phyloP scores from a whole-genome alignment of 2,329 filamentous ascomycete genomes.

The Sporothrix variecibatus region DNA sequence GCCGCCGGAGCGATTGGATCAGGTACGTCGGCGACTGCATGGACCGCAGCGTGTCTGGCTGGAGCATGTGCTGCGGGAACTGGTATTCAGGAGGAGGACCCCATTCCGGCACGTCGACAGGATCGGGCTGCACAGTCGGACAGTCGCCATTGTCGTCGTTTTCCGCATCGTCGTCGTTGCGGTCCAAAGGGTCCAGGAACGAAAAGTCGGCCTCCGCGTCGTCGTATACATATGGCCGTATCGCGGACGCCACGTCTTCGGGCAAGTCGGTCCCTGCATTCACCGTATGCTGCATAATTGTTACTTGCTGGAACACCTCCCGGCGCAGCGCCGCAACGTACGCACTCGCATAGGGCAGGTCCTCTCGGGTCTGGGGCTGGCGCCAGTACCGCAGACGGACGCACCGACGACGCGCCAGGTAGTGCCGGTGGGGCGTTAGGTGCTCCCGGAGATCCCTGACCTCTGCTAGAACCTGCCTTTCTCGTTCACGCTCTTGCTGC shows the following conservation, averaged over 20 bases:
- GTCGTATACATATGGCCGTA: neutral
- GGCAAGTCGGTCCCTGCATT: no score
- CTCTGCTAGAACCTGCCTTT: no score
- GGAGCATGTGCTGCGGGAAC: neutral
- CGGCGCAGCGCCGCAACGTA: neutral
- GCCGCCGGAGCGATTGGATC: neutral
- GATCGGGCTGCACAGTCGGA: neutral
- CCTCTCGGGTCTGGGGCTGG: neutral
- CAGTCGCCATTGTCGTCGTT: no score
- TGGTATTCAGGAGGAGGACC: neutral
- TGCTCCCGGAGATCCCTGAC: no score
- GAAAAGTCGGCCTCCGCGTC: neutral
- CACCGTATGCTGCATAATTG: no score
- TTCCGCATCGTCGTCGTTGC: no score
- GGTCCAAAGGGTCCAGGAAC: no score
- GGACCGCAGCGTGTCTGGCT: neutral
- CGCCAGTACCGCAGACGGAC: neutral
- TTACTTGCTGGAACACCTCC: no score
- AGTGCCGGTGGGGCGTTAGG: no score
- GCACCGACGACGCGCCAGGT: neutral
- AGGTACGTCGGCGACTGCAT: neutral
- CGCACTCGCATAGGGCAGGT: neutral
- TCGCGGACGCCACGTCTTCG: neutral
- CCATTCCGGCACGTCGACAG: neutral
- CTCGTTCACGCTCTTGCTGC: no score